phyloP scores from a whole-genome alignment of 2,329 filamentous ascomycete genomes.

The Teratosphaeriaceae sp. region DNA sequence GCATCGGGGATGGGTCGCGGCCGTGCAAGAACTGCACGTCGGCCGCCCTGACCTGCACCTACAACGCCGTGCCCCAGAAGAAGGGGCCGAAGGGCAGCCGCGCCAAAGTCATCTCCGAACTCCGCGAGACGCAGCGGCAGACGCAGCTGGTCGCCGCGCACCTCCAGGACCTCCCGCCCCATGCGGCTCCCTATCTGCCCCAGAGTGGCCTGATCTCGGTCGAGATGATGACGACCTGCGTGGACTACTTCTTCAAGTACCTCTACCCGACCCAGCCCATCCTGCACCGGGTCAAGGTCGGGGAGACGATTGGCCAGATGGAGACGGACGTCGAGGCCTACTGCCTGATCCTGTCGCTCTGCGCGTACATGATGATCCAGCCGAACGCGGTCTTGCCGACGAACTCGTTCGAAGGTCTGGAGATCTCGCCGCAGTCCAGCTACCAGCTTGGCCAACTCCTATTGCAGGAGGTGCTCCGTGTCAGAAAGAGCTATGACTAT shows the following conservation, averaged over 20 bases:
- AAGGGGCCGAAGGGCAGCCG: slow-evolving; percentile 57
- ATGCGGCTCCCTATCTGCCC: slow-evolving; percentile 38
- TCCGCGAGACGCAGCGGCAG: slow-evolving; percentile 47
- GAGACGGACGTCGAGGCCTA: slow-evolving; percentile 50
- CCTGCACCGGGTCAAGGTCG: slow-evolving; percentile 45
- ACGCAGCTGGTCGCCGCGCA: slow-evolving; percentile 37
- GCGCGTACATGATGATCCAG: slow-evolving; percentile 46
- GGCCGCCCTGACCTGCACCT: slow-evolving; percentile 55
- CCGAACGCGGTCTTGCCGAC: slow-evolving; percentile 39
- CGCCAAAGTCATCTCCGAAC: slow-evolving; percentile 57
- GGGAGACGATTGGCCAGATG: slow-evolving; percentile 48
- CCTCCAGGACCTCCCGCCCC: slow-evolving; percentile 34
- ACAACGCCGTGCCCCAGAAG: slow-evolving; percentile 58
- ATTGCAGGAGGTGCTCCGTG: slow-evolving; percentile 51
- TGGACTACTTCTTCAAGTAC: slow-evolving; percentile 56
- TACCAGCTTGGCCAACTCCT: slow-evolving; percentile 47
- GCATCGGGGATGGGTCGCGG: slow-evolving; percentile 43
- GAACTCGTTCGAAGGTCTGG: slow-evolving; percentile 43
- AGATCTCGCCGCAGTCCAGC: slow-evolving; percentile 38
- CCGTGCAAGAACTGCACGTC: slow-evolving; percentile 57
- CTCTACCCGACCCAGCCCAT: slow-evolving; percentile 60
- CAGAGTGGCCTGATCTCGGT: slow-evolving; percentile 44
- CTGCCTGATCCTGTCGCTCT: slow-evolving; percentile 48
- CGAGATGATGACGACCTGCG: slow-evolving; percentile 46
- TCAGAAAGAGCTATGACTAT: slow-evolving; percentile 52